Evolutionary conservation across 2,329 filamentous ascomycete genomes (phyloP), one percentile per base, ranked within the genome.

Genomic region (Annulohypoxylon truncatum): DNA sequence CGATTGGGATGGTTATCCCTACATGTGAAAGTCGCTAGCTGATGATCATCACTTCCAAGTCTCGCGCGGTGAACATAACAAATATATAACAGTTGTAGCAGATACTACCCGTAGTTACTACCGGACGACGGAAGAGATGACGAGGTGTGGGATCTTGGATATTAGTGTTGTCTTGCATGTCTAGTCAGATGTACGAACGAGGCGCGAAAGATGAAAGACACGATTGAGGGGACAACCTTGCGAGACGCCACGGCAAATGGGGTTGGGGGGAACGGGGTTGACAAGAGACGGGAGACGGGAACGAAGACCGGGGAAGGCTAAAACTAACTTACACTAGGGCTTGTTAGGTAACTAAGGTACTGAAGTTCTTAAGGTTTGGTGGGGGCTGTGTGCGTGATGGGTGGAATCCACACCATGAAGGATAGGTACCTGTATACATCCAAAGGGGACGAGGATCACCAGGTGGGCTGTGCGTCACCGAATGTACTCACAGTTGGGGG

Each of bases 391-490:
- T 18, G 22, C 35, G 28, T 55, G 24, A 52, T 35, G 24, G 50
- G n/a, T n/a, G n/a, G n/a, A n/a, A n/a, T n/a, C n/a, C n/a, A n/a
- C n/a, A n/a, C n/a, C n/a, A n/a, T n/a, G n/a, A n/a, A n/a, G n/a
- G n/a, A n/a, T n/a, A n/a, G n/a, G n/a, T n/a, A n/a, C n/a, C n/a
- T n/a, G n/a, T n/a, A n/a, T n/a, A n/a, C 24, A 7, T 46, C 12
- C 22, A 7, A 7, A 13, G 22, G 12, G 54, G 22, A 20, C 47
- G 31, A 33, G 20, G 33, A 38, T 47, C 35, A 35, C 22, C 7
- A 48, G 8, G 53, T 69, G 67, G 64, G 35, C 61, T 15, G 67
- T 69, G 67, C 64, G 53, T 69, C 67, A 69, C 67, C 67, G 67
- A 69, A 62, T n/a, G 2, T 6, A 24, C 22, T 5, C 28, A 42